Evolutionary conservation across 2,329 filamentous ascomycete genomes (phyloP).

Genomic region (Phaeomoniella chlamydospora): DNA sequence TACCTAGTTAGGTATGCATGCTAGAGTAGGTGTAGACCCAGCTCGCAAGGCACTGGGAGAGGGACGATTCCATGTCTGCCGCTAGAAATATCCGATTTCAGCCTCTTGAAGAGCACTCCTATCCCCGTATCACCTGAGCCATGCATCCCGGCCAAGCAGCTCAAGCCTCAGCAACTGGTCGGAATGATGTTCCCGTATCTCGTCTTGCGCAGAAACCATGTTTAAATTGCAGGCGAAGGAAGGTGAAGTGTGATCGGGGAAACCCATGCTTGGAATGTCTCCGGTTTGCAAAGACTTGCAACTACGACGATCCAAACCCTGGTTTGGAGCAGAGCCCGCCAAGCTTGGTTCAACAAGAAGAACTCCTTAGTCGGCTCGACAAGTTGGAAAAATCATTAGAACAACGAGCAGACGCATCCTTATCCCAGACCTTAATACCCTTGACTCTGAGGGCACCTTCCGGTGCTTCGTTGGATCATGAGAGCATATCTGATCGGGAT

Average conservation of each 20-base stretch:
- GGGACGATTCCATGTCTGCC: too few relatives aligned
- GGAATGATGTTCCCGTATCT: neutral
- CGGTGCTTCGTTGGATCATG: neutral
- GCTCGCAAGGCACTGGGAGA: too few relatives aligned
- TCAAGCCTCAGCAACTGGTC: too few relatives aligned
- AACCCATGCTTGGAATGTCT: conserved; percentile 1
- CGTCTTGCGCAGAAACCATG: conserved; percentile 6
- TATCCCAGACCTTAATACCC: neutral
- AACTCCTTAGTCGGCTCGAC: neutral
- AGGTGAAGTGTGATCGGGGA: conserved; percentile 9
- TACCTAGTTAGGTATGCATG: too few relatives aligned
- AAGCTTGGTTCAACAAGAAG: neutral
- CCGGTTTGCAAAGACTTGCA: neutral
- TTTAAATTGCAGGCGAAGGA: conserved; percentile 11
- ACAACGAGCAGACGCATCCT: neutral
- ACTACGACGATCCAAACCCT: neutral
- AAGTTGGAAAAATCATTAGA: neutral
- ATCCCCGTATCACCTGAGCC: too few relatives aligned
- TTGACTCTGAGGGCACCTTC: neutral
- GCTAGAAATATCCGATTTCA: too few relatives aligned
- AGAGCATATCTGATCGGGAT: neutral
- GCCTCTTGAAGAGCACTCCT: too few relatives aligned
- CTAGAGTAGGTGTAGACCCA: too few relatives aligned
- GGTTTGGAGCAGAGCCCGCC: neutral
- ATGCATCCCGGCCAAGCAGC: too few relatives aligned